phyloP scores from a whole-genome alignment of 2,329 filamentous ascomycete genomes.

The Colletotrichum falcatum region DNA sequence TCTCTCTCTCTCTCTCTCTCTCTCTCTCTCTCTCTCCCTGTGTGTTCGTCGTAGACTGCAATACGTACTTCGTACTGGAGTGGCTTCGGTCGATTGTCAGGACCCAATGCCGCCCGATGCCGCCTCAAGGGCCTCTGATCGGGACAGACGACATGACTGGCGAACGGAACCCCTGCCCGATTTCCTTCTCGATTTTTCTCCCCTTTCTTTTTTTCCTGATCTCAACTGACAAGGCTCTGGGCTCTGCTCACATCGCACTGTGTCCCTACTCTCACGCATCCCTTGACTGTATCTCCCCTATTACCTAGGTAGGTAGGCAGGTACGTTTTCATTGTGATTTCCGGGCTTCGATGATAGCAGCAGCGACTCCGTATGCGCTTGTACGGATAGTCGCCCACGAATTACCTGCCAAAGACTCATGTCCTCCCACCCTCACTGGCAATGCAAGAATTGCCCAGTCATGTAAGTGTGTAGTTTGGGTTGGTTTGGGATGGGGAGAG shows the following conservation, averaged over 20 bases:
- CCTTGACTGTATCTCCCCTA: not conserved
- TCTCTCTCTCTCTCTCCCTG: not conserved
- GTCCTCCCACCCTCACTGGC: no score
- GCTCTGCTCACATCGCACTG: conserved; percentile 14
- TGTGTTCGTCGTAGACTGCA: no score
- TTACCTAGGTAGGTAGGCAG: not conserved
- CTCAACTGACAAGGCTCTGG: conserved; percentile 1
- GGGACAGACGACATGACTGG: conserved; percentile 31
- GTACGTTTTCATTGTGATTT: not conserved
- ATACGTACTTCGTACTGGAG: not conserved
- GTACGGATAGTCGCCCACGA: no score
- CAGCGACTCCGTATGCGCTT: not conserved
- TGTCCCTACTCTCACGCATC: not conserved
- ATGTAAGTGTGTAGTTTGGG: not conserved
- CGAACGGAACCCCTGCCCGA: conserved; percentile 16
- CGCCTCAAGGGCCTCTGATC: conserved; percentile 11
- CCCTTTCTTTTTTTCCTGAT: conserved; percentile 22
- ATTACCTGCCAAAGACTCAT: not conserved
- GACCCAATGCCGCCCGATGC: not conserved
- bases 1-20: not conserved
- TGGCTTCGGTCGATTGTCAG: conserved; percentile 2
- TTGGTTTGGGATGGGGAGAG: no score
- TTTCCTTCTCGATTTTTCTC: conserved; percentile 33
- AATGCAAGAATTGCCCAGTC: not conserved
- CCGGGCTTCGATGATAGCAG: conserved; percentile 14